phyloP scores from a whole-genome alignment of 73 alveolate genomes.

The Tetrahymena borealis region DNA sequence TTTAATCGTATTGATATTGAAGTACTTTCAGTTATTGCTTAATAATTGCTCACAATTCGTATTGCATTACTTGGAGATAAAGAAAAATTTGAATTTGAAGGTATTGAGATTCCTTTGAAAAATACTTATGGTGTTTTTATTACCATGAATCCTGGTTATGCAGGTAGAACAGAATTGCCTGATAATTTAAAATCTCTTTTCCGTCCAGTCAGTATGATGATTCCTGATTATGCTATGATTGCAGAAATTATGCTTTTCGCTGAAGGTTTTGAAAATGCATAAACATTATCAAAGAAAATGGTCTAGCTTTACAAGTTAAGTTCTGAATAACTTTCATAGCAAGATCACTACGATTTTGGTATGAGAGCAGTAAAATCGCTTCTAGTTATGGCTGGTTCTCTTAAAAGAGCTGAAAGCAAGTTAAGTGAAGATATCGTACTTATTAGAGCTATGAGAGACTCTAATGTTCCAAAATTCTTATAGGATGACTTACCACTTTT shows the following conservation, averaged over 20 bases:
- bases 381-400: slow-evolving; percentile 93
- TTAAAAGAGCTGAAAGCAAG: slow-evolving; percentile 78
- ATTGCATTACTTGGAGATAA: slow-evolving; percentile 19
- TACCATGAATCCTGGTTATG: slow-evolving; percentile 97
- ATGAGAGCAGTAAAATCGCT: slow-evolving; percentile 98
- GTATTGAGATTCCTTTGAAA: slow-evolving; percentile 68
- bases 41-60: slow-evolving; percentile 24
- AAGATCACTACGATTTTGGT: slow-evolving; percentile 97
- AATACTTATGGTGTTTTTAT: slow-evolving; percentile 89
- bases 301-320: slow-evolving; percentile 76
- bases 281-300: slow-evolving; percentile 78
- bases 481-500: slow-evolving; percentile 80
- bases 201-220: slow-evolving; percentile 97
- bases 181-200: slow-evolving; percentile 86
- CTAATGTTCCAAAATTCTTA: slow-evolving; percentile 70
- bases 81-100: slow-evolving; percentile 65
- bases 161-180: slow-evolving; percentile 98
- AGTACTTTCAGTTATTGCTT: slow-evolving; percentile 69
- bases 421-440: slow-evolving; percentile 70
- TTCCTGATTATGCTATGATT: slow-evolving; percentile 90
- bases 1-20: slow-evolving; percentile 56
- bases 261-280: slow-evolving; percentile 93
- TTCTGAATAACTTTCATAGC: slow-evolving; percentile 79
- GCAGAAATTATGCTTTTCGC: slow-evolving; percentile 95
- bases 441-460: slow-evolving; percentile 71